A percentile compares a stretch with the other conserved stretches of the same genome.
phyloP scores from a whole-genome alignment of 1,284 basidiomycete genomes.

The Ganoderma resinaceum region DNA sequence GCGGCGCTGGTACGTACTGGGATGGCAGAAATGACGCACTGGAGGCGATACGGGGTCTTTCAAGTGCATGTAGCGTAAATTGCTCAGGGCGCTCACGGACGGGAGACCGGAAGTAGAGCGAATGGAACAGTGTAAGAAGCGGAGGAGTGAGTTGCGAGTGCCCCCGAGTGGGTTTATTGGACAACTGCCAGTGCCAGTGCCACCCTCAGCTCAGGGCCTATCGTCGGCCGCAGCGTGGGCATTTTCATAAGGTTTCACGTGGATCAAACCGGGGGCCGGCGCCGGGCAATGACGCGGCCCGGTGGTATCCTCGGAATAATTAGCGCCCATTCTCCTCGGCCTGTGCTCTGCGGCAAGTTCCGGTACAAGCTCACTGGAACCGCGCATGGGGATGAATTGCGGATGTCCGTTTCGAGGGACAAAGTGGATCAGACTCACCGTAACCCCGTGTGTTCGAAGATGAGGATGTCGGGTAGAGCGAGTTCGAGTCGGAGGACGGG shows the following conservation, averaged over 20 bases:
- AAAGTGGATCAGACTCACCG: neutral
- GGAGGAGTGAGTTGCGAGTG: neutral
- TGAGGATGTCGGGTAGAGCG: neutral
- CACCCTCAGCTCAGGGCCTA: neutral
- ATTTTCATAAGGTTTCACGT: neutral
- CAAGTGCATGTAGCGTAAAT: neutral
- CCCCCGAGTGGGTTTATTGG: neutral
- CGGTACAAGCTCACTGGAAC: neutral
- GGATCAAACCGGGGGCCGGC: neutral
- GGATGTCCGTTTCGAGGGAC: neutral
- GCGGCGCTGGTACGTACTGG: neutral
- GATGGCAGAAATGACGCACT: slow-evolving; percentile 1
- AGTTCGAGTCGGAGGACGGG: neutral
- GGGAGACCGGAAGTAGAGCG: neutral
- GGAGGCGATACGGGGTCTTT: neutral
- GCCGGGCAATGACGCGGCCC: neutral
- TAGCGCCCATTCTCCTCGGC: neutral
- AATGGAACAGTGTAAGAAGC: too few relatives aligned
- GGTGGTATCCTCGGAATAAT: neutral
- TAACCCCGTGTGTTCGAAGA: neutral
- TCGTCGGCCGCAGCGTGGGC: neutral
- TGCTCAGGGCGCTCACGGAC: neutral
- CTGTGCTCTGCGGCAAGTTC: slow-evolving; percentile 10
- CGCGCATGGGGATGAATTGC: neutral
- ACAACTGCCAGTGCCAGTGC: neutral